A percentile compares a stretch with the other conserved stretches of the same genome.
These are phyloP conservation scores for Brettanomyces naardenensis DNA, from an alignment of 805 yeast genomes.

Conservation along the genomic window DNA sequence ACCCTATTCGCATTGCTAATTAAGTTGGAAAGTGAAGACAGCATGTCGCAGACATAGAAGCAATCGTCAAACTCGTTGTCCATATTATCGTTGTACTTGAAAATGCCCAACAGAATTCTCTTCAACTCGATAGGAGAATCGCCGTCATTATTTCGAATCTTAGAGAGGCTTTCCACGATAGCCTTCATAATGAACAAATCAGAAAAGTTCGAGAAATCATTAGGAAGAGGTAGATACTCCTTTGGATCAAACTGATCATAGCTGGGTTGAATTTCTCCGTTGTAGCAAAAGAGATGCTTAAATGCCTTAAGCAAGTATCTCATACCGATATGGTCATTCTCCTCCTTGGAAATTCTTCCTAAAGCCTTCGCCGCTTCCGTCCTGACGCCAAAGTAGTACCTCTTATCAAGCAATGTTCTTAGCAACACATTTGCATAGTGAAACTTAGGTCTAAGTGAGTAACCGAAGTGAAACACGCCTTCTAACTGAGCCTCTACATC, in stretches of 20 bases:
- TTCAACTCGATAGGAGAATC: conserved; percentile 48
- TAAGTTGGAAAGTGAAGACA: conserved; percentile 41
- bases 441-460: conserved; percentile 44
- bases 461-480: conserved; percentile 67
- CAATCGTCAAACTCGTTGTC: conserved; percentile 72
- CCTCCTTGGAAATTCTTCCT: conserved; percentile 55
- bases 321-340: conserved; percentile 62
- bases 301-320: conserved; percentile 65
- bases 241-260: conserved; percentile 23
- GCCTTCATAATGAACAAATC: conserved; percentile 62
- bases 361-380: conserved; percentile 79
- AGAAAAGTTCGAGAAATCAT: conserved; percentile 69
- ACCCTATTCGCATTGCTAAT: conserved; percentile 19
- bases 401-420: conserved; percentile 71
- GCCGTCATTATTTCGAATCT: conserved; percentile 55
- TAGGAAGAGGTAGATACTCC: conserved; percentile 63
- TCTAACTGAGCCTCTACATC: conserved; percentile 95
- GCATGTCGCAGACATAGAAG: conserved; percentile 51
- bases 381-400: conserved; percentile 87
- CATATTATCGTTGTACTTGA: conserved; percentile 80
- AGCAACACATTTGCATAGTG: conserved; percentile 71
- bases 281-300: conserved; percentile 65
- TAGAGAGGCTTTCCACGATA: conserved; percentile 54
- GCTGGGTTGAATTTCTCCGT: conserved; percentile 26
- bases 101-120: conserved; percentile 56